Evolutionary conservation across 2,329 filamentous ascomycete species (phyloP).

Genomic region (Verticillium nonalfalfae): DNA sequence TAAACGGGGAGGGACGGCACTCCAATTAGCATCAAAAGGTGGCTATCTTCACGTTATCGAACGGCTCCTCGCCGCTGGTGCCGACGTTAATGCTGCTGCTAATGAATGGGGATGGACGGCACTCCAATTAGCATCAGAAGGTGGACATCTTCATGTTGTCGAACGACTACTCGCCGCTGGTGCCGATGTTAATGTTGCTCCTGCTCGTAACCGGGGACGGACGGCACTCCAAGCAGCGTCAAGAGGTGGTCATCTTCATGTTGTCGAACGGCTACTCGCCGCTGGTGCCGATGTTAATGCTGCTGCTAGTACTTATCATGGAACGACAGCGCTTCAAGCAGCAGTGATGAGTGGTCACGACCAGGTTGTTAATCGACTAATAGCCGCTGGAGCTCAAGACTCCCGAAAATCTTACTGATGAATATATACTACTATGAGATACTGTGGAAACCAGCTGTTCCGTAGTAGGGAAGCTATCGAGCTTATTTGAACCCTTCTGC

Average conservation of each 20-base stretch:
- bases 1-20: too few species aligned
- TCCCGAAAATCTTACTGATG: too few species aligned
- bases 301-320: background rate
- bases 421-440: too few species aligned
- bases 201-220: too few species aligned
- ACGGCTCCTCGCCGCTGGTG: background rate
- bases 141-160: background rate
- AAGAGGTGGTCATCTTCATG: conserved; percentile 10
- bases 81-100: conserved; percentile 13
- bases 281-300: conserved; percentile 8
- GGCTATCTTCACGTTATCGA: background rate
- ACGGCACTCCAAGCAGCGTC: conserved; percentile 5
- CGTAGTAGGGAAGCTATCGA: too few species aligned
- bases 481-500: too few species aligned
- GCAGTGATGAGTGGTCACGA: background rate
- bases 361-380: too few species aligned
- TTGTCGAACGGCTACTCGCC: conserved; percentile 4
- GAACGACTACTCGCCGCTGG: background rate
- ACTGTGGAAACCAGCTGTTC: too few species aligned
- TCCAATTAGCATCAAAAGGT: background rate
- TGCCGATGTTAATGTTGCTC: conserved; percentile 13
- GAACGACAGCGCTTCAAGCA: conserved; percentile 1
- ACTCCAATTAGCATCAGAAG: background rate
- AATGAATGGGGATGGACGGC: too few species aligned
- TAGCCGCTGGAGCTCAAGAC: too few species aligned